These are phyloP conservation scores for Emmonsia crescens DNA, from an alignment of 2,329 filamentous ascomycete genomes.

Conservation along the genomic window DNA sequence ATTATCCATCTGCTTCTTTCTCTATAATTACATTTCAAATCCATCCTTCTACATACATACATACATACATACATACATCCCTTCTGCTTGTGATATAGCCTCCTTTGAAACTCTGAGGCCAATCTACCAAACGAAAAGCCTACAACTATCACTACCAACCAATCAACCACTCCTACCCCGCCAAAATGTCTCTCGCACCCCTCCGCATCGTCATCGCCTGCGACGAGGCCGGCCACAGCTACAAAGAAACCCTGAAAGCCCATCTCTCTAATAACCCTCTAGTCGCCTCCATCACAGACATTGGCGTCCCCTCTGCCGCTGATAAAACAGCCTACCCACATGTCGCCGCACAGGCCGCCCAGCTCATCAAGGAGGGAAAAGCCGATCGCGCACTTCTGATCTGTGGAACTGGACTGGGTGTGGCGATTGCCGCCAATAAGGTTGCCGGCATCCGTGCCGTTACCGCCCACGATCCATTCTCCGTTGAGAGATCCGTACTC, in stretches of 20 bases:
- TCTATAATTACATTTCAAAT: neutral
- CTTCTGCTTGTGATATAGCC: neutral
- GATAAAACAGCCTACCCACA: conserved; percentile 79
- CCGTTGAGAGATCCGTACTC: conserved; percentile 66
- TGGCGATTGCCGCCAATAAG: conserved; percentile 84
- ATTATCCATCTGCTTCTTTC: neutral
- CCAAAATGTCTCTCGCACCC: conserved; percentile 15
- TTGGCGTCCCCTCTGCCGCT: conserved; percentile 53
- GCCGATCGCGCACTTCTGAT: conserved; percentile 71
- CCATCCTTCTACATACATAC: neutral
- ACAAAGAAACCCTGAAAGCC: conserved; percentile 67
- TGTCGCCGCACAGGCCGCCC: conserved; percentile 61
- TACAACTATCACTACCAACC: neutral
- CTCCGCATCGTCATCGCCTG: conserved; percentile 53
- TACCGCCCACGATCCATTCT: conserved; percentile 78
- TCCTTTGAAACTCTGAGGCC: neutral
- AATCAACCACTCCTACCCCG: neutral
- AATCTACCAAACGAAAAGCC: neutral
- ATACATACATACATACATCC: too few relatives aligned
- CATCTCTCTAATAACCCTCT: conserved; percentile 58
- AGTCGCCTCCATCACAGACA: conserved; percentile 59
- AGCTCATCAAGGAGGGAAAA: conserved; percentile 37
- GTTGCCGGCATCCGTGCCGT: conserved; percentile 76
- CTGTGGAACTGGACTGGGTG: conserved; percentile 77
- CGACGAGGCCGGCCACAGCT: conserved; percentile 63